Conservation (phyloP, 345 rosid genomes). For the Euphorbia pulcherrima region DNA sequence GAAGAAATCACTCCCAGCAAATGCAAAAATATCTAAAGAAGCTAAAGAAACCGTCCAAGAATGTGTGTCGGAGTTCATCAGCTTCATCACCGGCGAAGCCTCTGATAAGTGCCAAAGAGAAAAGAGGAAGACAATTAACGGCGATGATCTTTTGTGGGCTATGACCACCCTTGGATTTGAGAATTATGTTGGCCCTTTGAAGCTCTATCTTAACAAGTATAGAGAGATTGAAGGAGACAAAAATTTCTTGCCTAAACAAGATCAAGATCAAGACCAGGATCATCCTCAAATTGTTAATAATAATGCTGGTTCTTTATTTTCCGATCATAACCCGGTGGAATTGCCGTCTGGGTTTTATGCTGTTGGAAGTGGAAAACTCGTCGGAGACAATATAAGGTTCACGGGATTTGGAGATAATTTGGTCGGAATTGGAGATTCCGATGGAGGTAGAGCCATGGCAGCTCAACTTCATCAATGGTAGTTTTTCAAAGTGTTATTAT, state of each 20-base stretch:
- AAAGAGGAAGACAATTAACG: conserved; percentile 30
- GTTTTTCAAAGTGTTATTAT: neutral
- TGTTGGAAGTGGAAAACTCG: conserved; percentile 13
- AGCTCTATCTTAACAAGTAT: conserved; percentile 20
- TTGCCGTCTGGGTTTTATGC: conserved; percentile 33
- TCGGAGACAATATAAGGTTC: conserved; percentile 17
- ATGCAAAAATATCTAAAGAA: conserved; percentile 29
- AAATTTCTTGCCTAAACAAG: conserved; percentile 17
- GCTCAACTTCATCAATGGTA: conserved; percentile 37
- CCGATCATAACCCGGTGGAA: conserved; percentile 2
- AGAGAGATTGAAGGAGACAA: conserved; percentile 27
- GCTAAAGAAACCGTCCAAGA: conserved; percentile 30
- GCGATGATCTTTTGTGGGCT: conserved; percentile 28
- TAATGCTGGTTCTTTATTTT: neutral
- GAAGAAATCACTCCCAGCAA: conserved; percentile 28
- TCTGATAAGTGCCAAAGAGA: conserved; percentile 30
- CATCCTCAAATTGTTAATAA: neutral
- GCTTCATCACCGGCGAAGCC: conserved; percentile 31
- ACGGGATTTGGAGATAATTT: conserved; percentile 22
- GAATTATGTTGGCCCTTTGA: conserved; percentile 22
- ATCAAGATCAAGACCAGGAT: neutral
- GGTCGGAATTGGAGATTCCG: conserved; percentile 20
- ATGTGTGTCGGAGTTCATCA: conserved; percentile 30
- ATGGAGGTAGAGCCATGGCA: conserved; percentile 16
- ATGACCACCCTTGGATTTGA: conserved; percentile 29